phyloP scores from a whole-genome alignment of 805 yeast species.

The Candida namnaoensis region DNA sequence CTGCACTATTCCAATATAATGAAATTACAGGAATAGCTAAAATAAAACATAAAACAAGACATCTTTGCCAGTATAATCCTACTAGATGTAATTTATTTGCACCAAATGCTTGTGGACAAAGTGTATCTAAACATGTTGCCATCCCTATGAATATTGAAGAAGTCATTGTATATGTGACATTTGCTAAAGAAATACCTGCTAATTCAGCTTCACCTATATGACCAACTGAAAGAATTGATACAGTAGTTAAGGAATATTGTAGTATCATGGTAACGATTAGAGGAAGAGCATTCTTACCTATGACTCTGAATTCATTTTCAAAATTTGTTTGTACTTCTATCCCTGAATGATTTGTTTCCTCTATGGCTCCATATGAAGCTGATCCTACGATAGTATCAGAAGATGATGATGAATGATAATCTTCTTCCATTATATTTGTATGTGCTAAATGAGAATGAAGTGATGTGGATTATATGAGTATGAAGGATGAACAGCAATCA shows the following conservation, averaged over 20 bases:
- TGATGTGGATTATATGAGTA: no score
- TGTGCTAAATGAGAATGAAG: no score
- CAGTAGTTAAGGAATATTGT: slow-evolving; percentile 66
- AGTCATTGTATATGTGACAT: slow-evolving; percentile 67
- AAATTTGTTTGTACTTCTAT: background rate
- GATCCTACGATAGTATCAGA: no score
- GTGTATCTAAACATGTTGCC: slow-evolving; percentile 66
- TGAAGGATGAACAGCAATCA: no score
- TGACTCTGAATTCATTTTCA: slow-evolving; percentile 5
- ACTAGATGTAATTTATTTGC: slow-evolving; percentile 54
- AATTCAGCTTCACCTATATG: slow-evolving; percentile 62
- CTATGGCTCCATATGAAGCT: no score
- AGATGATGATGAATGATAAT: no score
- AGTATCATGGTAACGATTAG: slow-evolving; percentile 61
- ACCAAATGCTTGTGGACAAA: slow-evolving; percentile 72
- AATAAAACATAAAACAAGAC: slow-evolving; percentile 47
- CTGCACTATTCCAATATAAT: slow-evolving; percentile 55
- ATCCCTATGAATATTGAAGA: slow-evolving; percentile 62
- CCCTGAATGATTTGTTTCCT: no score
- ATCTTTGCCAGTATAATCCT: slow-evolving; percentile 58
- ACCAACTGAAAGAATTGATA: slow-evolving; percentile 71
- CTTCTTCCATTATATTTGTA: no score
- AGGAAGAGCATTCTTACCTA: slow-evolving; percentile 41
- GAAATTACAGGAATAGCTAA: slow-evolving; percentile 38
- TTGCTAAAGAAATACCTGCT: slow-evolving; percentile 67